phyloP scores from a whole-genome alignment of 371 early-diverging fungal genomes.

The Syncephalis fuscata region DNA sequence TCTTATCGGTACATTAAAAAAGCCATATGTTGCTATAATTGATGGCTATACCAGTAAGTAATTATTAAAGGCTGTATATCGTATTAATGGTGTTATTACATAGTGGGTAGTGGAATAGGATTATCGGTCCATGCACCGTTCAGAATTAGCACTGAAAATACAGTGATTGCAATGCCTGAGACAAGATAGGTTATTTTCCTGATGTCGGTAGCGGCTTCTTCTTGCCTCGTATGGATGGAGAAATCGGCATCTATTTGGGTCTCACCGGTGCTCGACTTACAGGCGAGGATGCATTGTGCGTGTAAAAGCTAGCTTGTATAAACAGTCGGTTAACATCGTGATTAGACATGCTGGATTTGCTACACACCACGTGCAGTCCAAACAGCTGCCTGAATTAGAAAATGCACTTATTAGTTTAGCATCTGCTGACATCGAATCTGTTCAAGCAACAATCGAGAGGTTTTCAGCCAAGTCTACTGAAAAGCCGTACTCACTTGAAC shows the following conservation, averaged over 20 bases:
- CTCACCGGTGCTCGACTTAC: slow-evolving; percentile 71
- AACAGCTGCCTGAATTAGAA: slow-evolving; percentile 60
- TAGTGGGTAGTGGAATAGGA: slow-evolving; percentile 88
- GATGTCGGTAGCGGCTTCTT: slow-evolving; percentile 92
- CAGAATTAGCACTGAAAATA: slow-evolving; percentile 84
- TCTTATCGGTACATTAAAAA: slow-evolving; percentile 66
- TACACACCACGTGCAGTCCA: slow-evolving; percentile 87
- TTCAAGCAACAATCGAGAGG: slow-evolving; percentile 81
- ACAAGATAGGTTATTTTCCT: slow-evolving; percentile 82
- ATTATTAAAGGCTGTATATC: no score
- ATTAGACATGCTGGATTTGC: slow-evolving; percentile 63
- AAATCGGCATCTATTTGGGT: slow-evolving; percentile 82
- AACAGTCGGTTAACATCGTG: background rate
- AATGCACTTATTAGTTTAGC: slow-evolving; percentile 68
- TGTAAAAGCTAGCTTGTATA: background rate
- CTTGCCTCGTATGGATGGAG: slow-evolving; percentile 79
- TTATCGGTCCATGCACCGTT: slow-evolving; percentile 90
- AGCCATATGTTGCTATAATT: slow-evolving; percentile 77
- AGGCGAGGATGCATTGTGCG: slow-evolving; percentile 70
- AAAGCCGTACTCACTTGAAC: slow-evolving; percentile 32
- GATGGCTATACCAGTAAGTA: slow-evolving; percentile 64
- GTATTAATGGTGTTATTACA: background rate
- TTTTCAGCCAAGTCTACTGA: slow-evolving; percentile 48
- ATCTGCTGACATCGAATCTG: slow-evolving; percentile 59
- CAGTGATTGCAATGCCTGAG: slow-evolving; percentile 88